phyloP scores from a whole-genome alignment of 192 early-diverging fungal genomes.

The Coemansia sp. region DNA sequence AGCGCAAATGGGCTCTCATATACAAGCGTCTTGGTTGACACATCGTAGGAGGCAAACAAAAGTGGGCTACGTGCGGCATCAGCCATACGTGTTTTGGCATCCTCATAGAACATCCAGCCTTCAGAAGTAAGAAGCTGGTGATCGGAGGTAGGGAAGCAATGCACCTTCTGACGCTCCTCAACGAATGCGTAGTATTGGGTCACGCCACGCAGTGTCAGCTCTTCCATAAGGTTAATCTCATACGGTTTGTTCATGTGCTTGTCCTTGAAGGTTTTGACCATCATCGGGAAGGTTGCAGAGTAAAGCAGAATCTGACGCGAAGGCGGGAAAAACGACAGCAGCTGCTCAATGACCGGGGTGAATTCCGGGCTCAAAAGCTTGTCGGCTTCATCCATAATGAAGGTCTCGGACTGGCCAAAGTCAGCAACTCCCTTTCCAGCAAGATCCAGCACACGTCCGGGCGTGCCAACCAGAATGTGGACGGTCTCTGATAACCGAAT shows the following conservation, averaged over 20 bases:
- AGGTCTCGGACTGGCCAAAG: slow-evolving; percentile 82
- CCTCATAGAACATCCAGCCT: slow-evolving; percentile 37
- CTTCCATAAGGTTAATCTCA: slow-evolving; percentile 99
- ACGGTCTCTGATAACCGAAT: slow-evolving; percentile 90
- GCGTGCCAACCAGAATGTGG: slow-evolving; percentile 96
- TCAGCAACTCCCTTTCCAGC: slow-evolving; percentile 93
- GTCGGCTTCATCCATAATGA: slow-evolving; percentile 99
- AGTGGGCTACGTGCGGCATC: slow-evolving; percentile 11
- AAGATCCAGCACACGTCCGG: slow-evolving; percentile 95
- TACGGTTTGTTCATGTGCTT: slow-evolving; percentile 94
- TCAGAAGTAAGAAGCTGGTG: slow-evolving; percentile 58
- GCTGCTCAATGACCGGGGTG: slow-evolving; percentile 96
- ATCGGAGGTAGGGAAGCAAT: slow-evolving; percentile 60
- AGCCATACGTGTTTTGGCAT: slow-evolving; percentile 22
- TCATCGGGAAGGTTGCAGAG: slow-evolving; percentile 96
- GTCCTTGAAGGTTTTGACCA: slow-evolving; percentile 98
- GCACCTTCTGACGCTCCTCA: slow-evolving; percentile 98
- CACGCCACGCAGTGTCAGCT: slow-evolving; percentile 95
- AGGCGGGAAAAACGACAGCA: slow-evolving; percentile 86
- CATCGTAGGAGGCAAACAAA: slow-evolving; percentile 34
- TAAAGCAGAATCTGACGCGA: slow-evolving; percentile 95
- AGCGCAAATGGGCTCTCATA: slow-evolving; percentile 24
- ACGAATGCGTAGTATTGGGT: slow-evolving; percentile 99
- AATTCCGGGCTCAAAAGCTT: slow-evolving; percentile 99
- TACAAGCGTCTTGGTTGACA: slow-evolving; percentile 20